Evolutionary conservation across 805 yeast species (phyloP), one percentile per base, ranked within the genome.

Genomic region (Schizosaccharomyces octosporus): DNA sequence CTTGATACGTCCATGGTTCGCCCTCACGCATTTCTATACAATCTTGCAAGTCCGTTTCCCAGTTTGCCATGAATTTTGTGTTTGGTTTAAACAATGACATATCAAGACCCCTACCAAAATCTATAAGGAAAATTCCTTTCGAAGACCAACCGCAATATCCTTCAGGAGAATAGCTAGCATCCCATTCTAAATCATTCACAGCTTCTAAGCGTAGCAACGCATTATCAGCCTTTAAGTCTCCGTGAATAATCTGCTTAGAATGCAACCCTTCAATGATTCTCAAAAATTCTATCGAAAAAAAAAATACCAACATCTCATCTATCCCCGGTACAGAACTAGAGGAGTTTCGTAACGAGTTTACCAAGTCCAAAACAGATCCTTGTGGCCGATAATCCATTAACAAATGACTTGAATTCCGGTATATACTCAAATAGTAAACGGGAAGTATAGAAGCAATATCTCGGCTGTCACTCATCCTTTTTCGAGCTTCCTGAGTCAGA

Each of bases 181-280:
- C n/a, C 15, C 61, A 19, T 17, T 43, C 36, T 4, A 45, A 27
- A n/a, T 42, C 65, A 60, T 58, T 62, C 60, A 0, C 63, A 64
- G 32, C 66, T 62, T 73, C 71, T 51, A 84, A 74, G 48, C 84
- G 71, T 0, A 87, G 67, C 94, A 88, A 84, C 65, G 93, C 85
- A 68, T 87, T 88, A 64, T 85, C 95, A 0, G 95, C 83, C 67
- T 84, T 85, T 61, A 88, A 70, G 69, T 88, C 95, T 1, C 95
- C 94, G 72, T 88, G 96, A 13, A 88, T 74, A 0, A 88, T 80
- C 0, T 83, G 83, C 17, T 77, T 70, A 0, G 70, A 69, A 67
- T 88, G 96, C n/a, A 89, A 70, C 1, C 73, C 69, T 61, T 81
- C 81, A 5, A 87, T 71, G 0, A 79, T 75, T 54, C 79, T 75